These are phyloP conservation scores for Glycine latifolia DNA, from an alignment of 306 rosid genomes.

Conservation along the genomic window DNA sequence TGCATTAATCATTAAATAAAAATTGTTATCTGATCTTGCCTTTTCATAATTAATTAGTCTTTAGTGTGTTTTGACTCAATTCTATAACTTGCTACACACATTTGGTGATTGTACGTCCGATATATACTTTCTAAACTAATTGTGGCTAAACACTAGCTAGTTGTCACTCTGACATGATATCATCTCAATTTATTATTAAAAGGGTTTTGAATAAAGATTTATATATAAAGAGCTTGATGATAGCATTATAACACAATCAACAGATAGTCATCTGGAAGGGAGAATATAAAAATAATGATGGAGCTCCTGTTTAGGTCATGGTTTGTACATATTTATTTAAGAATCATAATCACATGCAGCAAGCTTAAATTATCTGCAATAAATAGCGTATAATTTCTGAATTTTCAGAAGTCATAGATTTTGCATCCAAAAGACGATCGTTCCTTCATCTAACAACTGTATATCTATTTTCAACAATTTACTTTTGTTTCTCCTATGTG, in stretches of 20 bases:
- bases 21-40: neutral
- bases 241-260: neutral
- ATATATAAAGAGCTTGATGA: neutral
- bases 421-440: no score
- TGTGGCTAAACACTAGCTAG: neutral
- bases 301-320: neutral
- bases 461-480: neutral
- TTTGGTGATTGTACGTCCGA: neutral
- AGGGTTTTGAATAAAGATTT: no score
- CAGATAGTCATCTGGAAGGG: neutral
- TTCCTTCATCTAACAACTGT: neutral
- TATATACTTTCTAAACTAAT: neutral
- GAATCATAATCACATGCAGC: neutral
- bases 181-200: neutral
- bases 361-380: neutral
- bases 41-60: neutral
- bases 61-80: neutral
- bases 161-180: neutral
- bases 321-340: neutral
- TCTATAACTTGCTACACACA: neutral
- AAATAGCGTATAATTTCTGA: neutral
- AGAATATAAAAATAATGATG: neutral
- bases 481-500: no score
- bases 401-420: neutral
- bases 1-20: conserved; percentile 33